A percentile compares a stretch with the other conserved stretches of the same genome.
These are phyloP conservation scores for Cystobasidium tubakii DNA, from an alignment of 768 basidiomycete species.

Conservation along the genomic window DNA sequence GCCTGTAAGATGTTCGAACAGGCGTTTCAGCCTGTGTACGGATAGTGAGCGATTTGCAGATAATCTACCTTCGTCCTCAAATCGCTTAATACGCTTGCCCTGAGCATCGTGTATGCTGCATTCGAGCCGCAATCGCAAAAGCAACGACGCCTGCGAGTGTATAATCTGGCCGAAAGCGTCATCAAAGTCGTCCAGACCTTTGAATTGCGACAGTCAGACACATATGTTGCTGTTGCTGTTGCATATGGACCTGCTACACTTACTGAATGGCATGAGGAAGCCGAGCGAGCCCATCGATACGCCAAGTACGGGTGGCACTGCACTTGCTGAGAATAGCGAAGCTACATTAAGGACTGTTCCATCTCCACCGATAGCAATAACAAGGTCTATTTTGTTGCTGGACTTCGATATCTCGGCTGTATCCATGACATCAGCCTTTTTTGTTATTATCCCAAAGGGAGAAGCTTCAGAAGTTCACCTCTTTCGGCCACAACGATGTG, in stretches of 20 bases:
- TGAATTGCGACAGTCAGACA: neutral
- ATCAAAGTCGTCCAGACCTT: constrained; percentile 82
- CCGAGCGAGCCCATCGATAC: constrained; percentile 91
- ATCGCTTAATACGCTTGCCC: constrained; percentile 44
- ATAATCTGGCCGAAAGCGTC: constrained; percentile 74
- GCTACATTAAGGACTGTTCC: constrained; percentile 92
- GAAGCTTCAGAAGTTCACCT: neutral
- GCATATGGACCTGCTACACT: constrained; percentile 47
- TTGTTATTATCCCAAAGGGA: neutral
- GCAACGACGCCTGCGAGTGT: constrained; percentile 68
- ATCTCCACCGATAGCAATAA: constrained; percentile 87
- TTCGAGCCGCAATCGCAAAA: constrained; percentile 83
- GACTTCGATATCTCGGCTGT: neutral
- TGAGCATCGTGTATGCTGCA: constrained; percentile 68
- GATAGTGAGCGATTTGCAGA: too few relatives aligned
- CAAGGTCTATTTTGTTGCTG: constrained; percentile 60
- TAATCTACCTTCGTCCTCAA: constrained; percentile 38
- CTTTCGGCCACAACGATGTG: constrained; percentile 11
- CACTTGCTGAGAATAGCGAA: constrained; percentile 79
- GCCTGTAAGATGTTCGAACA: constrained; percentile 23
- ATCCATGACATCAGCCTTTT: neutral
- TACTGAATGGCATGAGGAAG: constrained; percentile 87
- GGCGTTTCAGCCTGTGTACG: too few relatives aligned
- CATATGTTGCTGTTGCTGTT: too few relatives aligned
- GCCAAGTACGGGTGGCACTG: constrained; percentile 83